phyloP scores from a whole-genome alignment of 805 yeast species.

The Cephaloascus fragrans region DNA sequence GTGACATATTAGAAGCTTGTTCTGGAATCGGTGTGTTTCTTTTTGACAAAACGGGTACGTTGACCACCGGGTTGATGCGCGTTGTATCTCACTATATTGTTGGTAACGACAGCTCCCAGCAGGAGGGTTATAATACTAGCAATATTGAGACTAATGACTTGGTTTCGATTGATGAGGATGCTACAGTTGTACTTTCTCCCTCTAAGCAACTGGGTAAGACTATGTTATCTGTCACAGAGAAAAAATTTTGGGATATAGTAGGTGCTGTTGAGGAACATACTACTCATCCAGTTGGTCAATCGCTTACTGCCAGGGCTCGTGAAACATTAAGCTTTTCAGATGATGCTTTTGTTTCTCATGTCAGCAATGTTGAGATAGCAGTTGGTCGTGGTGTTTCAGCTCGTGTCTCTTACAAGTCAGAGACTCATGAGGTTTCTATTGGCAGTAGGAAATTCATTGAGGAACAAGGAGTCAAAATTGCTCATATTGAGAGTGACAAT shows the following conservation, averaged over 20 bases:
- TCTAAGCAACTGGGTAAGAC: no score
- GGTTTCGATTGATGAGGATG: neutral
- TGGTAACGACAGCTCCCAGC: no score
- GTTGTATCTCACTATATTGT: no score
- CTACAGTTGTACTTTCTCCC: no score
- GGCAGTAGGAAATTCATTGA: conserved; percentile 44
- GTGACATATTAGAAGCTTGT: conserved; percentile 74
- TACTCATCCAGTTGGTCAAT: conserved; percentile 84
- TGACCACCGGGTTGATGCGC: conserved; percentile 85
- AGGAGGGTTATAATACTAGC: no score
- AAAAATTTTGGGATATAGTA: conserved; percentile 35
- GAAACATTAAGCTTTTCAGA: conserved; percentile 16
- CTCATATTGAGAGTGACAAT: conserved; percentile 13
- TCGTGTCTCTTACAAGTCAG: conserved; percentile 13
- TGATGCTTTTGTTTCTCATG: conserved; percentile 18
- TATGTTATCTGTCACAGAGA: neutral
- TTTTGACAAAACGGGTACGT: conserved; percentile 94
- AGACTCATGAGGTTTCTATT: conserved; percentile 26
- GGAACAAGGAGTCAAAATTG: conserved; percentile 9
- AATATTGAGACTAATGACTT: conserved; percentile 10
- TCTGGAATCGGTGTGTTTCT: conserved; percentile 54
- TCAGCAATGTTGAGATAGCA: conserved; percentile 23
- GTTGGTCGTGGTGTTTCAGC: conserved; percentile 40
- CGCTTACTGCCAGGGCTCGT: conserved; percentile 38
- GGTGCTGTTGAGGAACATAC: conserved; percentile 57